Evolutionary conservation across 129 eudicot genomes (phyloP).

Genomic region (Dittrichia graveolens): DNA sequence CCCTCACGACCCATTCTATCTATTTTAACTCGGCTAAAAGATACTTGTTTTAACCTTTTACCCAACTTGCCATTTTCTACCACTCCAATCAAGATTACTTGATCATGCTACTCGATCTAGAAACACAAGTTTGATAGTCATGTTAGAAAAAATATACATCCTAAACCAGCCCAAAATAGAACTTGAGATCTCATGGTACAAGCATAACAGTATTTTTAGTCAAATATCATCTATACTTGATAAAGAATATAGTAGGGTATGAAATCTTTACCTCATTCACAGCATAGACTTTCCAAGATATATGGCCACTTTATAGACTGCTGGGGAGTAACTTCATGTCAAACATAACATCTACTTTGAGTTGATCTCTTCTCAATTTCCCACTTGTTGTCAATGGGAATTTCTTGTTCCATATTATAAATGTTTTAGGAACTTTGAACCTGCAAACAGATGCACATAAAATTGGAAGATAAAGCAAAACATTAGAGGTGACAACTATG

Average conservation of each 20-base stretch:
- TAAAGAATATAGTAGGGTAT: background rate
- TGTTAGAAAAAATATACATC: background rate
- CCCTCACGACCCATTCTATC: background rate
- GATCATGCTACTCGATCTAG: background rate
- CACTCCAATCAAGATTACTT: background rate
- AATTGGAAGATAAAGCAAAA: background rate
- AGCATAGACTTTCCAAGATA: background rate
- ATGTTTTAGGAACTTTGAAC: conserved; percentile 74
- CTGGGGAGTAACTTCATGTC: conserved; percentile 41
- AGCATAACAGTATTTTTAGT: background rate
- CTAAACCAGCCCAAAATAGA: conserved; percentile 3
- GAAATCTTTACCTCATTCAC: background rate
- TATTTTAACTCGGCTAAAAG: background rate
- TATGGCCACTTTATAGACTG: conserved; percentile 43
- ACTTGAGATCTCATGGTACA: background rate
- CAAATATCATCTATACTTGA: background rate
- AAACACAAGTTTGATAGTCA: background rate
- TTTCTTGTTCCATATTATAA: conserved; percentile 55
- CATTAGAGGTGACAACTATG: background rate
- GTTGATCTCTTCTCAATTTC: conserved; percentile 75
- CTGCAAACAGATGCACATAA: conserved; percentile 44
- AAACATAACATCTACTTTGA: conserved; percentile 53
- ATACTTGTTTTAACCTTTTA: background rate
- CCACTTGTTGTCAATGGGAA: conserved; percentile 81
- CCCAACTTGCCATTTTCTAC: background rate